Evolutionary conservation across 2,329 filamentous ascomycete genomes (phyloP).

Genomic region (Apiospora aurea): DNA sequence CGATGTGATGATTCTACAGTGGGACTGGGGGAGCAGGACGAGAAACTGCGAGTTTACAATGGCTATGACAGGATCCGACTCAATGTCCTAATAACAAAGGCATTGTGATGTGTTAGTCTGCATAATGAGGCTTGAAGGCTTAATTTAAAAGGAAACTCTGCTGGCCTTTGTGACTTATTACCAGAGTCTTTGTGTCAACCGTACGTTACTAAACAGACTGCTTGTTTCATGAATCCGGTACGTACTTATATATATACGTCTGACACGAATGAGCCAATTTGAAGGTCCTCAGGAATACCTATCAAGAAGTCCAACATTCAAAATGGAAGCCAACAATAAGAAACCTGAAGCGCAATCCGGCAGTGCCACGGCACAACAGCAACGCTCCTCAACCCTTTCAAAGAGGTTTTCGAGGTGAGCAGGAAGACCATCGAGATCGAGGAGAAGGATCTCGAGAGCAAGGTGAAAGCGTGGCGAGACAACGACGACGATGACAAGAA

Average conservation of each 20-base stretch:
- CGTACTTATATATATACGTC: neutral
- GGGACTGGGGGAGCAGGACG: no score
- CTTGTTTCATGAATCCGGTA: neutral
- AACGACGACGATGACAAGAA: neutral
- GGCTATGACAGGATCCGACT: no score
- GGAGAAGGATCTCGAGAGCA: neutral
- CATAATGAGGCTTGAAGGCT: no score
- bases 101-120: no score
- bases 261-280: neutral
- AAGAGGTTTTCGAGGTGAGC: neutral
- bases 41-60: no score
- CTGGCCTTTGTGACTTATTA: neutral
- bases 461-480: neutral
- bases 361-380: neutral
- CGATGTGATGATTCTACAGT: no score
- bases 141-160: no score
- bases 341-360: neutral
- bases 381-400: neutral
- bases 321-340: neutral
- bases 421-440: neutral
- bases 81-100: no score
- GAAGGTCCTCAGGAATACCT: neutral
- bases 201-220: neutral
- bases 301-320: neutral
- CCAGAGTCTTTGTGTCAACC: neutral